Evolutionary conservation across 805 yeast genomes (phyloP).

Genomic region (Cyberlindnera saturnus): DNA sequence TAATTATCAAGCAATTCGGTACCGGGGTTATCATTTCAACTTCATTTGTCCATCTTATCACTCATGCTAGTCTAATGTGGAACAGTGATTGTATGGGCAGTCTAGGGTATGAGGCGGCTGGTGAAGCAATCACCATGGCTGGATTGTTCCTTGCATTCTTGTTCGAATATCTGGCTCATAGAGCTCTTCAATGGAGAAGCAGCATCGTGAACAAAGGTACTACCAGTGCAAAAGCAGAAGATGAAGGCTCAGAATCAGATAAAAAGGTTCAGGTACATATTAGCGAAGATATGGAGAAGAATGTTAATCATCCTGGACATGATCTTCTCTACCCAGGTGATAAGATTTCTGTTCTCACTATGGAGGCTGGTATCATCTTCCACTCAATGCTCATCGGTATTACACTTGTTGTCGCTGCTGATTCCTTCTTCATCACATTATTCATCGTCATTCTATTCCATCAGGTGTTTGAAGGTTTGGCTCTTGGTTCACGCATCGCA

Average conservation of each 20-base stretch:
- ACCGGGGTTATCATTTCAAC: constrained; percentile 20
- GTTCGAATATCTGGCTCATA: constrained; percentile 11
- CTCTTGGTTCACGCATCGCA: constrained; percentile 73
- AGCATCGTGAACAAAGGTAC: too few relatives aligned
- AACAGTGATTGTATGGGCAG: constrained; percentile 13
- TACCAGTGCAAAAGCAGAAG: neutral
- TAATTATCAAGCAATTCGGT: constrained; percentile 15
- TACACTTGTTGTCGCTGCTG: constrained; percentile 69
- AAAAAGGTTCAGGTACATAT: neutral
- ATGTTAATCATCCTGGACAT: neutral
- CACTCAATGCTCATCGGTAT: constrained; percentile 79
- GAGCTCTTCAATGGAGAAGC: constrained; percentile 5
- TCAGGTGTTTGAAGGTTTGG: constrained; percentile 79
- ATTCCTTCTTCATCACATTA: constrained; percentile 54
- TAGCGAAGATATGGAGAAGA: neutral
- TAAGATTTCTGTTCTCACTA: constrained; percentile 34
- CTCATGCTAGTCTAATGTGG: constrained; percentile 17
- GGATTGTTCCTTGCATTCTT: constrained; percentile 15
- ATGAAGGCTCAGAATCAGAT: neutral
- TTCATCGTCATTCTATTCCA: constrained; percentile 63
- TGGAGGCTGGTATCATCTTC: constrained; percentile 74
- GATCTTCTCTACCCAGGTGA: constrained; percentile 6
- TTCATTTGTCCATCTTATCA: constrained; percentile 16
- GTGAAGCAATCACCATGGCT: constrained; percentile 16
- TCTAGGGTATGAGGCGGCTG: constrained; percentile 13